Percentiles rank a stretch among this genome's conserved stretches.
phyloP scores from a whole-genome alignment of 2,329 filamentous ascomycete species.

The Hypoxylon sp. region DNA sequence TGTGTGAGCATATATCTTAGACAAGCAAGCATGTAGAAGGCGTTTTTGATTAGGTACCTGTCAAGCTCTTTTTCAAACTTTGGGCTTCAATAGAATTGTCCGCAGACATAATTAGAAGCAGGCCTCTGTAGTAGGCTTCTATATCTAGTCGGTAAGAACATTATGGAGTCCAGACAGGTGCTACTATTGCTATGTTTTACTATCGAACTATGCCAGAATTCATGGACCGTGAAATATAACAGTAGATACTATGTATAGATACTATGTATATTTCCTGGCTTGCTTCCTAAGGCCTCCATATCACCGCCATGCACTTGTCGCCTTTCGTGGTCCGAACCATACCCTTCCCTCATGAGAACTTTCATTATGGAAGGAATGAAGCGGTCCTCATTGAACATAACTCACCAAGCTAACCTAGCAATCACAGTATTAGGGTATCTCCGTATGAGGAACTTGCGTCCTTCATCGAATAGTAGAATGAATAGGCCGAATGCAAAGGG shows the following conservation, averaged over 20 bases:
- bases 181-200: no score
- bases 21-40: conserved; percentile 21
- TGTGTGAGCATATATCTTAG: conserved; percentile 13
- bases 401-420: conserved; percentile 75
- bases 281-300: no score
- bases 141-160: no score
- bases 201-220: no score
- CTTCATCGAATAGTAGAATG: conserved; percentile 76
- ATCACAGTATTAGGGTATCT: conserved; percentile 70
- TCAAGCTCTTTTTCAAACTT: neutral
- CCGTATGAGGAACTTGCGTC: conserved; percentile 73
- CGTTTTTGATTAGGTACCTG: conserved; percentile 3
- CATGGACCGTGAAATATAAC: no score
- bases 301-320: no score
- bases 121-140: no score
- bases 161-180: no score
- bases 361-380: neutral
- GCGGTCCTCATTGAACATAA: neutral
- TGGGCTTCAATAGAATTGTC: conserved; percentile 3
- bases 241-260: no score
- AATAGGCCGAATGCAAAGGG: conserved; percentile 78
- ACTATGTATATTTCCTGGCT: no score
- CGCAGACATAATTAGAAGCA: no score
- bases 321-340: no score
- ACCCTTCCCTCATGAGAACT: neutral